Evolutionary conservation across 768 basidiomycete genomes (phyloP).

Genomic region (Chalciporus pseudorubinellus): DNA sequence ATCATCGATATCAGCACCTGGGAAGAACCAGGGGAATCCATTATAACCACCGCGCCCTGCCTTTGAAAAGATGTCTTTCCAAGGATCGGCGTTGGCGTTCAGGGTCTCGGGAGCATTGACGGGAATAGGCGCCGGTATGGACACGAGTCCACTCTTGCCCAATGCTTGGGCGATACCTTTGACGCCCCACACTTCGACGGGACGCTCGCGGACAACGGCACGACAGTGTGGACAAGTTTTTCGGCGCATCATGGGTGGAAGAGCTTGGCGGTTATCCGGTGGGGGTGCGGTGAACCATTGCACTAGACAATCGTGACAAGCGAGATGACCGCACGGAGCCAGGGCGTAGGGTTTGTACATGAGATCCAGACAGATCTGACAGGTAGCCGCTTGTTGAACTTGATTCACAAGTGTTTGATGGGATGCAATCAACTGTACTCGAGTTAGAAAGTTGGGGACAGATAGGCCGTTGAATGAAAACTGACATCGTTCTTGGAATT

Average conservation of each 20-base stretch:
- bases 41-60: neutral
- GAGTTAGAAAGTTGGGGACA: neutral
- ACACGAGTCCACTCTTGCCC: constrained; percentile 51
- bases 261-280: constrained; percentile 22
- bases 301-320: constrained; percentile 69
- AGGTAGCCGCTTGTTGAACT: constrained; percentile 63
- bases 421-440: constrained; percentile 43
- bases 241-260: constrained; percentile 32
- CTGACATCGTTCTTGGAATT: constrained; percentile 40
- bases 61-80: constrained; percentile 60
- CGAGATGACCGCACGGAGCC: constrained; percentile 72
- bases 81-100: constrained; percentile 48
- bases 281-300: constrained; percentile 66
- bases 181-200: constrained; percentile 47
- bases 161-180: constrained; percentile 46
- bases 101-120: constrained; percentile 26
- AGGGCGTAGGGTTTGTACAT: constrained; percentile 73
- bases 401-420: constrained; percentile 54
- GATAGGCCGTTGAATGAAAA: neutral
- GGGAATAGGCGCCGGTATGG: constrained; percentile 22
- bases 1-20: constrained; percentile 17
- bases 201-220: constrained; percentile 41
- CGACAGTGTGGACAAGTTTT: constrained; percentile 49
- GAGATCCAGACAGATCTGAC: constrained; percentile 77
- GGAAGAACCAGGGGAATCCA: constrained; percentile 25